Evolutionary conservation across 169 alveolate species (phyloP), one percentile per base, ranked within the genome.

Genomic region (Perkinsus chesapeaki): DNA sequence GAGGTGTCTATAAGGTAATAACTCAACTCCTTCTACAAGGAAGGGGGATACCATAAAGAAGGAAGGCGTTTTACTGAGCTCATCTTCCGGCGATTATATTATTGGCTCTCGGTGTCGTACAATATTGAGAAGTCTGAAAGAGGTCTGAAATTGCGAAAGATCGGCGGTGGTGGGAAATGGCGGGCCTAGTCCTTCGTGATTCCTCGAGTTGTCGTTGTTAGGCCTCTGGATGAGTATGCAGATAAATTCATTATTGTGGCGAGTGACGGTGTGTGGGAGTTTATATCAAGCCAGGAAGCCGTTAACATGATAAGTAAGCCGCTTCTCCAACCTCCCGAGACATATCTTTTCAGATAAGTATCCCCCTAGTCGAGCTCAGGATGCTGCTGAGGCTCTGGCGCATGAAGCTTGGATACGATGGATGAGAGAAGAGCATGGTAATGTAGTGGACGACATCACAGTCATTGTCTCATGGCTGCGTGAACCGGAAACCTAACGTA

Each of bases 381-480:
- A 93, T 73, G 96, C 96, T 0, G 98, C 97, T 19, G 98, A 97
- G 91, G 95, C 92, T 34, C 96, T 97, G 92, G 98, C 98, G 39
- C 93, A 95, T 31, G 97, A 96, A 91, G 96, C 98, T 39, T 97
- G 98, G 97, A 95, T 95, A 73, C 96, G 97, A 39, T 97, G 98
- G 98, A 94, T 97, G 34, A 95, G 93, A 90, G 97, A 97, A 92
- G 98, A 97, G 92, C 0, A 34, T 0, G 97, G 96, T 34, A 96
- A 96, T 92, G 97, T 97, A 31, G 98, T 97, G n/a, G 98, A 97
- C 82, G 98, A 97, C 73, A 96, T 97, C 38, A 97, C 98, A 92
- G 95, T 96, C 73, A 95, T 95, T 60, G 96, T 96, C 23, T 94
- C 93, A 39, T 95, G 94, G 91, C 92, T 97, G 48, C 39, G n/a